Evolutionary conservation across 2,329 filamentous ascomycete genomes (phyloP).

Genomic region (Aspergillus sp.): DNA sequence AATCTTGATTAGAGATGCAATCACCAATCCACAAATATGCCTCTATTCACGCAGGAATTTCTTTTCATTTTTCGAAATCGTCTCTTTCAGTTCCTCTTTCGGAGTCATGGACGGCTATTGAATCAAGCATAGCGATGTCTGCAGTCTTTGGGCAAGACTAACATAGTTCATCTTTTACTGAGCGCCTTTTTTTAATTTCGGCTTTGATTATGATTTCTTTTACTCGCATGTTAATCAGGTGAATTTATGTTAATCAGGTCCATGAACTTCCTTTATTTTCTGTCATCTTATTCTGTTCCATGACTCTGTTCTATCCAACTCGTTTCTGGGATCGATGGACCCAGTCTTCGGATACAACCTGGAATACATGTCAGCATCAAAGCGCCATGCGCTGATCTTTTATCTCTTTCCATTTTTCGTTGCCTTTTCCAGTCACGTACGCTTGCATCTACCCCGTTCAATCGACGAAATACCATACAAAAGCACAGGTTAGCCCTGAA

Average conservation of each 20-base stretch:
- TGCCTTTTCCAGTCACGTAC: not conserved
- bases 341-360: not conserved
- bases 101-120: not conserved
- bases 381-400: not conserved
- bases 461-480: not conserved
- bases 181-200: not conserved
- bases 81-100: not conserved
- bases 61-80: not conserved
- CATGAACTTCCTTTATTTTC: not conserved
- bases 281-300: not conserved
- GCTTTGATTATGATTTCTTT: not conserved
- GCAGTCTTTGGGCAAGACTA: not conserved
- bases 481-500: not conserved
- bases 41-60: not conserved
- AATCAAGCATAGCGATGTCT: constrained; percentile 7
- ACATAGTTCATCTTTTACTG: not conserved
- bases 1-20: not conserved
- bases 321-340: not conserved
- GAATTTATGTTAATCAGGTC: not conserved
- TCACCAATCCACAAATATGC: not conserved
- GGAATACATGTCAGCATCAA: not conserved
- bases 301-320: not conserved
- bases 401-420: not conserved
- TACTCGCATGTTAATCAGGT: not conserved
- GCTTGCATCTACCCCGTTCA: too few species aligned